Evolutionary conservation across 306 rosid species (phyloP), one percentile per base, ranked within the genome.

Genomic region (Lotus japonicus): DNA sequence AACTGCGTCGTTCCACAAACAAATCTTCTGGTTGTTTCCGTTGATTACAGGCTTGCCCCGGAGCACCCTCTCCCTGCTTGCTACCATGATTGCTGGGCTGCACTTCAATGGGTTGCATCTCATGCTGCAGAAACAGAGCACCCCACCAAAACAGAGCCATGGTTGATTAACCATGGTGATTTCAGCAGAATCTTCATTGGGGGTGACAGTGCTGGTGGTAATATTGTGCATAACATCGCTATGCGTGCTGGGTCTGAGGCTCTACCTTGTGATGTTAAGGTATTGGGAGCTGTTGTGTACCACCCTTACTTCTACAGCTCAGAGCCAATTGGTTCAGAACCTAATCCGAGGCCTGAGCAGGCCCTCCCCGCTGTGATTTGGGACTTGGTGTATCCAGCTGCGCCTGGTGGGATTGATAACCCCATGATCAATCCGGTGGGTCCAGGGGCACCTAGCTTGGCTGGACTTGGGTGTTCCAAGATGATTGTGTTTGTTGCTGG

Each of bases 151-250:
- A 23, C 52, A 26, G 92, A 87, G 51, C 83, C 87, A 0, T 87
- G 92, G 89, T 19, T 84, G 43, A 39, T 61, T 1, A 6, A 63
- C 0, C 71, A 80, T 11, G 92, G 81, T 6, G 72, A 84, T 44
- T 61, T 56, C 7, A 16, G 18, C 9, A 58, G 71, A 16, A 0
- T 87, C 6, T 84, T 63, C 71, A 55, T 87, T 0, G 89, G 89
- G 0, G 89, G 92, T 10, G 92, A 87, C 1, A 84, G 87, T 58
- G 81, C 89, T 3, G 92, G 89, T 19, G 86, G 73, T 21, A 83
- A 83, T 23, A 83, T 83, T 12, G 87, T 17, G 2, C 89, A 87
- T 46, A 87, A 82, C 55, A 48, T 80, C 0, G 78, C 79, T 2
- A 75, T 82, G 76, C 77, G 79, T 50, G 80, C 71, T 15, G 87